Conservation (phyloP, 2,329 filamentous ascomycete species). For the Cladosporium cucumerinum region DNA sequence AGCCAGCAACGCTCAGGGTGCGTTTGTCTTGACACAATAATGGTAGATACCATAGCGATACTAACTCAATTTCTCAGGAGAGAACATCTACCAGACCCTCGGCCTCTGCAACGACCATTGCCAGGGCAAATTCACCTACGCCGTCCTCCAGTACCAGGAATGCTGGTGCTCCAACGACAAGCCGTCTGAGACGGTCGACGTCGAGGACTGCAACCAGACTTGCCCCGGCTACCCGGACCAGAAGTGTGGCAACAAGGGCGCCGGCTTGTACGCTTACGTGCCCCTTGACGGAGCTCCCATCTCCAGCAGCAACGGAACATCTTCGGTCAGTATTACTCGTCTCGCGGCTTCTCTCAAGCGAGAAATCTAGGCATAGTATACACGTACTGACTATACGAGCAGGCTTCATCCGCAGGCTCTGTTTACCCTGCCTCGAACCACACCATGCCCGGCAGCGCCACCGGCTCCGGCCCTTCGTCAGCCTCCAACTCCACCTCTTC, state of each 20-base stretch:
- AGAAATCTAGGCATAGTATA: background rate
- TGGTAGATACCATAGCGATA: background rate
- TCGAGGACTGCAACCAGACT: conserved; percentile 50
- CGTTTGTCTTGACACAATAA: conserved; percentile 18
- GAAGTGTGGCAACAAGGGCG: conserved; percentile 57
- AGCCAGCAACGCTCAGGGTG: conserved; percentile 35
- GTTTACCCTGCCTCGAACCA: background rate
- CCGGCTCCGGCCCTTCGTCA: background rate
- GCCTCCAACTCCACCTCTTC: background rate
- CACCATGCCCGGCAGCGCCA: background rate
- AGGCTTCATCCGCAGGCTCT: background rate
- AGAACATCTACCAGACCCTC: conserved; percentile 58
- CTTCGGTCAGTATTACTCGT: background rate
- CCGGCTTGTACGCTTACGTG: conserved; percentile 64
- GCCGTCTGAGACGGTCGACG: conserved; percentile 45
- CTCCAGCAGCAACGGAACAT: conserved; percentile 31
- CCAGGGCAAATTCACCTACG: conserved; percentile 58
- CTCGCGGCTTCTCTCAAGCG: background rate
- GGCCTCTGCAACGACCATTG: conserved; percentile 66
- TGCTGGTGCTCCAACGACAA: conserved; percentile 75
- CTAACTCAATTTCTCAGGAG: conserved; percentile 24
- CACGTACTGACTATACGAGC: background rate
- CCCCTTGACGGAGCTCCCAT: conserved; percentile 54
- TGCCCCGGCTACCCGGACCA: conserved; percentile 70
- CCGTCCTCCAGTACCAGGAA: conserved; percentile 60